Evolutionary conservation across 768 basidiomycete species (phyloP).

Genomic region (Russula compacta): DNA sequence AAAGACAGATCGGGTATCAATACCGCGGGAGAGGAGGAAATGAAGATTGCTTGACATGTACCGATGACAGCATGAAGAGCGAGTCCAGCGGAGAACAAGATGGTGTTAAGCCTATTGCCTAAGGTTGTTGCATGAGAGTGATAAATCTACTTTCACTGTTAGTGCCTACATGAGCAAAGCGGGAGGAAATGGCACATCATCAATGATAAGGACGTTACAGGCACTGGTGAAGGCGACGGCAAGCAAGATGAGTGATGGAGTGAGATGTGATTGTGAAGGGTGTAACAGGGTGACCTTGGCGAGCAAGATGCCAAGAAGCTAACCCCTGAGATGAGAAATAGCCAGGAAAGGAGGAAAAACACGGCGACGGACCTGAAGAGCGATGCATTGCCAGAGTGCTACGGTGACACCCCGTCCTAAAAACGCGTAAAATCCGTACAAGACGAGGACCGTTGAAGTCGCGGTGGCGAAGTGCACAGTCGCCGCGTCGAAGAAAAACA

Average conservation of each 20-base stretch:
- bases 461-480: slow-evolving; percentile 8
- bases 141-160: slow-evolving; percentile 18
- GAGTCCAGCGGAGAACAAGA: slow-evolving; percentile 22
- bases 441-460: slow-evolving; percentile 2
- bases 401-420: slow-evolving; percentile 20
- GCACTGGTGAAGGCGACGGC: slow-evolving; percentile 5
- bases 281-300: slow-evolving; percentile 20
- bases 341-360: not conserved
- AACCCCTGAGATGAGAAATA: slow-evolving; percentile 5
- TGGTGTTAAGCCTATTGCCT: slow-evolving; percentile 11
- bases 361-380: slow-evolving; percentile 28
- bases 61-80: slow-evolving; percentile 19
- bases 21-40: not conserved
- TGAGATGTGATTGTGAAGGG: not conserved
- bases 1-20: slow-evolving; percentile 21
- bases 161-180: not conserved
- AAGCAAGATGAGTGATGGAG: slow-evolving; percentile 6
- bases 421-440: slow-evolving; percentile 12
- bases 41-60: slow-evolving; percentile 10
- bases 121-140: slow-evolving; percentile 8
- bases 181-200: not conserved
- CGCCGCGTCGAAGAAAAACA: slow-evolving; percentile 4
- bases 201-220: slow-evolving; percentile 5
- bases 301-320: slow-evolving; percentile 31
- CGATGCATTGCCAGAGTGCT: slow-evolving; percentile 26